phyloP scores from a whole-genome alignment of 768 basidiomycete species.

The Pleurotus ostreatus region DNA sequence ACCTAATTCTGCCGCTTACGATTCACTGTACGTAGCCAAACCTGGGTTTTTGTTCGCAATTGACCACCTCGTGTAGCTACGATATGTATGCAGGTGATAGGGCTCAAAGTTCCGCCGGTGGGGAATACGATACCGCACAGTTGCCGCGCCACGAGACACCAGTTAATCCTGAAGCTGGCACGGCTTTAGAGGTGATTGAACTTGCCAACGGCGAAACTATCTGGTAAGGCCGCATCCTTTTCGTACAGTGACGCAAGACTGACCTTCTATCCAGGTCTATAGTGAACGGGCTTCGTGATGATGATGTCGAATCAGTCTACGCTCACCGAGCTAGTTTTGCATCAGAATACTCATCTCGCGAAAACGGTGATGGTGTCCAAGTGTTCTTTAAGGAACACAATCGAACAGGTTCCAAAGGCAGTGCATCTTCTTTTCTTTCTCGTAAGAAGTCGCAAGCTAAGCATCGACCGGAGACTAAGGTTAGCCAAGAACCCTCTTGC shows the following conservation, averaged over 20 bases:
- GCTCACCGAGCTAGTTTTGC: slow-evolving; percentile 66
- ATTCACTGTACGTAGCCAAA: slow-evolving; percentile 61
- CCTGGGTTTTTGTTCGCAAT: slow-evolving; percentile 12
- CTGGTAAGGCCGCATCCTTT: slow-evolving; percentile 42
- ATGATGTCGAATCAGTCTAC: slow-evolving; percentile 67
- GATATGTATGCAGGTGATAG: slow-evolving; percentile 75
- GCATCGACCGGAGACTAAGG: slow-evolving; percentile 81
- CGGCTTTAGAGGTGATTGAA: slow-evolving; percentile 76
- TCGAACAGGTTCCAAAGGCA: slow-evolving; percentile 63
- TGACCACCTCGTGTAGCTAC: slow-evolving; percentile 45
- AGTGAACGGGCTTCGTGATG: slow-evolving; percentile 79
- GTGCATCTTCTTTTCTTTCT: slow-evolving; percentile 56
- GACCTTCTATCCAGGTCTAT: slow-evolving; percentile 52
- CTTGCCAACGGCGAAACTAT: slow-evolving; percentile 86
- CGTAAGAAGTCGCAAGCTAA: slow-evolving; percentile 57
- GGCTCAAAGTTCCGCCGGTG: slow-evolving; percentile 2
- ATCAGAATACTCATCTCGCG: slow-evolving; percentile 65
- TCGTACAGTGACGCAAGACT: background rate
- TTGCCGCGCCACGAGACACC: slow-evolving; percentile 14
- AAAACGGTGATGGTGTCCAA: slow-evolving; percentile 56
- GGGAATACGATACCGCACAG: slow-evolving; percentile 24
- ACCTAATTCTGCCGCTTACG: slow-evolving; percentile 60
- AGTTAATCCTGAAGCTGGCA: slow-evolving; percentile 40
- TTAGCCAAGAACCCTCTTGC: slow-evolving; percentile 26
- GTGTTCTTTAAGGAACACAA: slow-evolving; percentile 76